Evolutionary conservation across 1,284 basidiomycete genomes (phyloP), one percentile per base, ranked within the genome.

Genomic region (Tetrapyrgos nigripes): DNA sequence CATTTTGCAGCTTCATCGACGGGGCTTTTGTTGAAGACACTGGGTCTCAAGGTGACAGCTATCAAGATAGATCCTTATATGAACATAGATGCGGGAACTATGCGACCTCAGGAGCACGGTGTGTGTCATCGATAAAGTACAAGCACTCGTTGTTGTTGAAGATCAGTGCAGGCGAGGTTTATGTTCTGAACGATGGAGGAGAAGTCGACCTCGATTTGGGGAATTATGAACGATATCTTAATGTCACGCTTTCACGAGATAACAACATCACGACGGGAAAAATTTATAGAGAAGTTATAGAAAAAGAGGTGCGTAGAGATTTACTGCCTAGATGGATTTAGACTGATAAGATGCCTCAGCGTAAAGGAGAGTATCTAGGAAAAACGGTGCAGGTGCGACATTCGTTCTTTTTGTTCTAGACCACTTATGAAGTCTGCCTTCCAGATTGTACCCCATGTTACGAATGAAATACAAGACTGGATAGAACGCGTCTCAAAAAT

Each of bases 31-130:
- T 84, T 99, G 74, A 98, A 98, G 82, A 98, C 94, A 50, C 88
- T 91, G 31, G 97, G 97, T 47, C 83, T 97, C 64, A 97, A 96
- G 76, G 97, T 98, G 70, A 99, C 97, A 2, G 93, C 97, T 26
- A 98, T 99, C 83, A 99, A 99, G 81, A 98, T 99, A 68, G 97
- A 99, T 76, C 97, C 97, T 23, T 99, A 99, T 74, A 98, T 99
- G 96, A 99, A 99, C 81, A 98, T 99, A 70, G 97, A 99, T 84
- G 97, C 97, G 35, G 97, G 97, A 45, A 98, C 97, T 29, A 99
- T 99, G 97, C 87, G 95, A 44, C 97, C 97, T 13, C 97, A 96
- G 33, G 97, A 99, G 77, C 97, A 99, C 74, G 97, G 96, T 92
- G 73, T 82, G 86, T 40, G 66, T 62, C 53, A 44, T 35, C 49